Percentiles rank a stretch among this genome's conserved stretches.
These are phyloP conservation scores for Podaxis sp. DNA, from an alignment of 768 basidiomycete genomes.

Conservation along the genomic window DNA sequence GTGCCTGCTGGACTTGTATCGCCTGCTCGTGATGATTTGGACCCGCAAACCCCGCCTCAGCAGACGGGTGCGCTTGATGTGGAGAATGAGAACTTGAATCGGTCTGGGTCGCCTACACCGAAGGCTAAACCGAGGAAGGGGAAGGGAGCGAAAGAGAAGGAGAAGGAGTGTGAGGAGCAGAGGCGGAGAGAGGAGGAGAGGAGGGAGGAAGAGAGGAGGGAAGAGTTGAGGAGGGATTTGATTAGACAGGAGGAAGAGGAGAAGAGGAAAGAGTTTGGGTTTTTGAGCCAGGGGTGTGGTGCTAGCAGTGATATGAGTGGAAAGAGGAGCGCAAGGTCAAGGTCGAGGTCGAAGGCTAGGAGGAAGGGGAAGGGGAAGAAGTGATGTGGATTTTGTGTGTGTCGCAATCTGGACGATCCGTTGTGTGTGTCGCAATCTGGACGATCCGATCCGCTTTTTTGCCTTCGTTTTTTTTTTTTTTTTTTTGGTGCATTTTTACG, in stretches of 20 bases:
- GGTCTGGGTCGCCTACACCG: slow-evolving; percentile 11
- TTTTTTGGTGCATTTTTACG: not conserved
- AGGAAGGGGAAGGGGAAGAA: slow-evolving; percentile 4
- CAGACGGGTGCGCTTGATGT: not conserved
- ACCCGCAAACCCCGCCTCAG: slow-evolving; percentile 7
- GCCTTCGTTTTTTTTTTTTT: not conserved
- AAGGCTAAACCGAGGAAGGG: not conserved
- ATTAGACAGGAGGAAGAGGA: slow-evolving; percentile 10
- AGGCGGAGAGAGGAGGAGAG: not conserved
- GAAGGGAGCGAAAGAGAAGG: not conserved
- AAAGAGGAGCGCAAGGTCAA: not conserved
- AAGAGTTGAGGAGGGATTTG: slow-evolving; percentile 4
- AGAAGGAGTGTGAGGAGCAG: not conserved
- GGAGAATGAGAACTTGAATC: not conserved
- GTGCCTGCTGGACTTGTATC: slow-evolving; percentile 8
- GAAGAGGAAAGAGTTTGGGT: not conserved
- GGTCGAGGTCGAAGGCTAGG: slow-evolving; percentile 1
- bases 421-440: not conserved
- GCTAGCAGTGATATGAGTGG: not conserved
- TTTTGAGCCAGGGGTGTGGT: not conserved
- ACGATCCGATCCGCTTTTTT: not conserved
- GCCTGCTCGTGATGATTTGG: not conserved
- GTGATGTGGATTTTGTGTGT: not conserved
- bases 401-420: not conserved
- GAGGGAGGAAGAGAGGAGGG: not conserved